These are phyloP conservation scores for Parachlorella kessleri DNA, from an alignment of 139 green algal genomes.

Conservation along the genomic window DNA sequence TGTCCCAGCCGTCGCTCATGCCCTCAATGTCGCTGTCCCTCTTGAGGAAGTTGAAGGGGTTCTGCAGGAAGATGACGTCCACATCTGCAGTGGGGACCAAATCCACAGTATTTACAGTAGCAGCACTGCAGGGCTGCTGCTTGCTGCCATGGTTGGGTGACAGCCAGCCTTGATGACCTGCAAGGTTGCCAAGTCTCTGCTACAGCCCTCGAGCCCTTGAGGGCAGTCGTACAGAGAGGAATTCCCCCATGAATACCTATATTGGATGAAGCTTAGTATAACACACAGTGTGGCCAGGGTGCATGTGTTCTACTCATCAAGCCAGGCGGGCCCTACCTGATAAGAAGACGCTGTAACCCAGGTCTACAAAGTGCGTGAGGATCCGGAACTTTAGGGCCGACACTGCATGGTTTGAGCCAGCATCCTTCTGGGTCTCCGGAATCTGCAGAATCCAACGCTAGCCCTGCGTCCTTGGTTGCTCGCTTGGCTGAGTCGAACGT, in stretches of 20 bases:
- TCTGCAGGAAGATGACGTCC: constrained; percentile 54
- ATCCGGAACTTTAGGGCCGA: constrained; percentile 82
- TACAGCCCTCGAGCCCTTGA: too few species aligned
- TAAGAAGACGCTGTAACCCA: constrained; percentile 68
- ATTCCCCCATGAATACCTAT: too few species aligned
- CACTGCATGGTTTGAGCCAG: constrained; percentile 72
- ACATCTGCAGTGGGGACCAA: constrained; percentile 42
- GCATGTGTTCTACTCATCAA: too few species aligned
- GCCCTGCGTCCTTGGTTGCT: too few species aligned
- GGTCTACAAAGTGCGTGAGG: constrained; percentile 58
- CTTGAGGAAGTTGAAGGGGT: constrained; percentile 76
- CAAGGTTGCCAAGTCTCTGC: too few species aligned
- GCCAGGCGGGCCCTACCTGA: constrained; percentile 7
- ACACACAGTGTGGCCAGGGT: too few species aligned
- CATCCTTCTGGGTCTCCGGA: constrained; percentile 45
- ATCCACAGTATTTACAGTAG: background rate
- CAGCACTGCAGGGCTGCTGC: constrained; percentile 45
- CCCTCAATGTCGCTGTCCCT: constrained; percentile 78
- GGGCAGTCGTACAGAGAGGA: too few species aligned
- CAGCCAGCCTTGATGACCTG: too few species aligned
- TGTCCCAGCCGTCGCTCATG: constrained; percentile 75
- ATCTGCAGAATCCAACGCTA: too few species aligned
- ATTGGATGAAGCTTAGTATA: too few species aligned
- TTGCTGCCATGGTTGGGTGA: too few species aligned
- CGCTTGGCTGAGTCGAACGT: too few species aligned